These are phyloP conservation scores for Didymella keratinophila DNA, from an alignment of 2,329 filamentous ascomycete genomes.

Conservation along the genomic window DNA sequence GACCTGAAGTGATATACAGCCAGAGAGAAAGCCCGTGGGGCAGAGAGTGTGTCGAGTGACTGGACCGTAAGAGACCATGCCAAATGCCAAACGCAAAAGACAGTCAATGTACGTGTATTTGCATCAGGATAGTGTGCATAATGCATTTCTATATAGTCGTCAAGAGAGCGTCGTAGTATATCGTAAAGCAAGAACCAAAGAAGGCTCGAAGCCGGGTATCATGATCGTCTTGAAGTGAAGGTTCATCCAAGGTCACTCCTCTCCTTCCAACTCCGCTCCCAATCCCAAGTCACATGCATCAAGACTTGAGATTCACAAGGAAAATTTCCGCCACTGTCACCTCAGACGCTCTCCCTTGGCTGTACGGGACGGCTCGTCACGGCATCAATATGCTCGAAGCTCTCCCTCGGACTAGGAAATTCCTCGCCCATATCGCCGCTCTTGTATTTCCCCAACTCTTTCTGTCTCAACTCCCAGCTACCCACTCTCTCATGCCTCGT, in stretches of 20 bases:
- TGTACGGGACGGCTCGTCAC: constrained; percentile 54
- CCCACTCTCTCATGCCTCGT: constrained; percentile 60
- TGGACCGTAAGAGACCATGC: too few relatives aligned
- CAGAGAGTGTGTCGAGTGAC: too few relatives aligned
- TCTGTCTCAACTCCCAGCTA: constrained; percentile 64
- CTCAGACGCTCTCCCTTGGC: constrained; percentile 59
- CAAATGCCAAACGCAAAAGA: too few relatives aligned
- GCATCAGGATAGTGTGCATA: background rate
- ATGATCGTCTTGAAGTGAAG: constrained; percentile 36
- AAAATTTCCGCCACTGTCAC: background rate
- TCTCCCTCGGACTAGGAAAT: constrained; percentile 46
- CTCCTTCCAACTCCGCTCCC: background rate
- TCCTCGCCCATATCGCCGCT: constrained; percentile 29
- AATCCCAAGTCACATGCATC: background rate
- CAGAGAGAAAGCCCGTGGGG: too few relatives aligned
- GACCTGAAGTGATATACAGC: too few relatives aligned
- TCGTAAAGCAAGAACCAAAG: constrained; percentile 1
- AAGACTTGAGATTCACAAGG: background rate
- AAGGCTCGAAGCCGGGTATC: constrained; percentile 36
- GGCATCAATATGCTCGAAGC: constrained; percentile 57
- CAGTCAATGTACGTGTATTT: too few relatives aligned
- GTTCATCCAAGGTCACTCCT: background rate
- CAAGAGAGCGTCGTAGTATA: constrained; percentile 2
- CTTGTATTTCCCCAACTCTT: constrained; percentile 34
- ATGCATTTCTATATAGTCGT: background rate